Evolutionary conservation across 2,329 filamentous ascomycete species (phyloP).

Genomic region (Botrytis fabae): DNA sequence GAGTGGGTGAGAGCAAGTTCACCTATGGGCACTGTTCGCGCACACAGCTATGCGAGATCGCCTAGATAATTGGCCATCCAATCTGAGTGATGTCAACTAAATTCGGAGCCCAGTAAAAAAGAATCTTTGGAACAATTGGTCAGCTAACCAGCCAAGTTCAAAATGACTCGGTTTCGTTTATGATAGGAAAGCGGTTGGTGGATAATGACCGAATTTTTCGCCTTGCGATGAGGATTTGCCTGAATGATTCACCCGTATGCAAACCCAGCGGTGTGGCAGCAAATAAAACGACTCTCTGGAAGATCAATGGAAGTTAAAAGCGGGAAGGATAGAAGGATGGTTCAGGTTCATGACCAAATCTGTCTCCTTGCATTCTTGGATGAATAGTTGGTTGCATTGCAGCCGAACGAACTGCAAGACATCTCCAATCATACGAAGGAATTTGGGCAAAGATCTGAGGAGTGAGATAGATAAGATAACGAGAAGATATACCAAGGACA

Average conservation of each 20-base stretch:
- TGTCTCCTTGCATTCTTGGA: not conserved
- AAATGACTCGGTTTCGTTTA: not conserved
- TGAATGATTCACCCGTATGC: not conserved
- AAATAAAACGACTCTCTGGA: constrained; percentile 12
- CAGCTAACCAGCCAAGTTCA: not conserved
- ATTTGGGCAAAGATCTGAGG: constrained; percentile 1
- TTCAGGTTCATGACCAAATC: not conserved
- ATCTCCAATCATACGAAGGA: constrained; percentile 1
- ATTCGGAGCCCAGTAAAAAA: not conserved
- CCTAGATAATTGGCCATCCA: not conserved
- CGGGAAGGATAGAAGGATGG: constrained; percentile 6
- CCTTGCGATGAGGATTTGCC: constrained; percentile 3
- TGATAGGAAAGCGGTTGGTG: not conserved
- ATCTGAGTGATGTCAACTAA: not conserved
- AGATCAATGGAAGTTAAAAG: not conserved
- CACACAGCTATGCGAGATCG: not conserved
- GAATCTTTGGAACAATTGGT: not conserved
- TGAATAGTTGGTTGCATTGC: not conserved
- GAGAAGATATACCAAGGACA: not conserved
- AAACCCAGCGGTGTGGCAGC: constrained; percentile 8
- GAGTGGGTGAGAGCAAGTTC: not conserved
- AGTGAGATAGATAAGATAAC: constrained; percentile 12
- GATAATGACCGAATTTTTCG: not conserved
- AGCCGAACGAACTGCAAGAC: constrained; percentile 10
- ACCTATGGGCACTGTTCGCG: not conserved